Base-by-base conservation (phyloP, 2,329 filamentous ascomycete genomes). In the Akanthomyces muscarius region DNA sequence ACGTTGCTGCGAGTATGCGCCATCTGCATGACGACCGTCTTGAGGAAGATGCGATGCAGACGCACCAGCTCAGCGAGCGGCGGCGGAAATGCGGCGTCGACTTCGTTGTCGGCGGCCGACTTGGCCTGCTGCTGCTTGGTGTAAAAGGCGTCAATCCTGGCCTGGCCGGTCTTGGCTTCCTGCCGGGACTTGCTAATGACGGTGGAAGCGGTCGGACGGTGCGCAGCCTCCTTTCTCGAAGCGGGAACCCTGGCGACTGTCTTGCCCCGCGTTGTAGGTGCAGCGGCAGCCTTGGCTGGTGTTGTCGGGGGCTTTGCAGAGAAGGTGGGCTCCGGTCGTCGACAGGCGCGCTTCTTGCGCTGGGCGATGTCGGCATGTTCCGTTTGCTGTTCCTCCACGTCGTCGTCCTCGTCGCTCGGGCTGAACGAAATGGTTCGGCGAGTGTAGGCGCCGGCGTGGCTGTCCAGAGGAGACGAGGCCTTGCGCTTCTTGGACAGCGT, bases 31-130 rank as follows among this genome's bases (percentile, higher is more conserved):
- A 84, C 83, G 28, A 91, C 77, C 0, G 89, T 86, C 69, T 87
- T 87, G 63, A 91, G 78, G 67, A 92, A 89, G 13, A 87, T 81
- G 47, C 80, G 79, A 72, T 92, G 86, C 30, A 93, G 78, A 63
- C 83, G 77, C 57, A 90, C 75, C 18, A 92, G 77, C 55, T 89
- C 84, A 63, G 79, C 72, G 47, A 87, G 75, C 68, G 86, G 84
- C 21, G 71, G 71, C 13, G 83, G 84, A 5, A 88, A 77, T 7
- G 69, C 69, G 28, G 64, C 50, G 5, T 67, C 62, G 7, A 59
- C 65, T 11, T 64, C 61, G 1, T 50, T 47, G 7, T 53, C 64
- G 69, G 58, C 62, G 47, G 66, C 72, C 70, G 65, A 71, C 67
- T 56, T 74, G 70, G 65, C 62, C 66, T 18, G 73, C 72, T 57